These are phyloP conservation scores for Pinus tabuliformis DNA, from an alignment of 75 land plant genomes.

Conservation along the genomic window DNA sequence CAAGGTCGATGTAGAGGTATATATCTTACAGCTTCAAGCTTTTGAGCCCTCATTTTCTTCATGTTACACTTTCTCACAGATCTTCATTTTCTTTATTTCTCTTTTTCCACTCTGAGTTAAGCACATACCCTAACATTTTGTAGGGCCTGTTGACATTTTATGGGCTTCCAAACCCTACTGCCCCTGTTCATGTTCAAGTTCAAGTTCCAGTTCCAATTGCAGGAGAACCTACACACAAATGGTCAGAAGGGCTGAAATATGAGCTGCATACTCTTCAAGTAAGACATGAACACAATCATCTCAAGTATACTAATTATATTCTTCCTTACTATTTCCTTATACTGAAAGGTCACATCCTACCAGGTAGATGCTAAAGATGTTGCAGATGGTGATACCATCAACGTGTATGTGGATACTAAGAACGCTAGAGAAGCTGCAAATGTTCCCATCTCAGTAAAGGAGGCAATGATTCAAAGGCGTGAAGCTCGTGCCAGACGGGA, in stretches of 20 bases:
- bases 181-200: not conserved
- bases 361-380: slow-evolving; percentile 77
- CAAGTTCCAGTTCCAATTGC: slow-evolving; percentile 12
- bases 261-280: slow-evolving; percentile 82
- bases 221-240: slow-evolving; percentile 18
- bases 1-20: slow-evolving; percentile 82
- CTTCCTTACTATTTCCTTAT: not conserved
- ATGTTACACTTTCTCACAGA: not conserved
- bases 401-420: slow-evolving; percentile 66
- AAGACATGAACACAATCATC: slow-evolving; percentile 3
- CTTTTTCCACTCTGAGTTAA: not conserved
- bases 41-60: not conserved
- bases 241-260: slow-evolving; percentile 67
- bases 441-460: slow-evolving; percentile 54
- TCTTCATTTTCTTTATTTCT: not conserved
- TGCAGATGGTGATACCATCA: slow-evolving; percentile 87
- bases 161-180: slow-evolving; percentile 45
- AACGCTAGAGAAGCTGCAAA: slow-evolving; percentile 57
- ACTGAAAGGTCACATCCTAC: not conserved
- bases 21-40: not conserved
- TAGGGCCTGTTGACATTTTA: slow-evolving; percentile 81
- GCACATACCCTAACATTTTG: not conserved
- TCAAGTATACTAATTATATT: not conserved
- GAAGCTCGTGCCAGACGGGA: slow-evolving; percentile 56
- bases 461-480: slow-evolving; percentile 48